Percentiles rank a stretch among this genome's conserved stretches.
Evolutionary conservation across 345 rosid genomes (phyloP).

Genomic region (Limnanthes douglasii): DNA sequence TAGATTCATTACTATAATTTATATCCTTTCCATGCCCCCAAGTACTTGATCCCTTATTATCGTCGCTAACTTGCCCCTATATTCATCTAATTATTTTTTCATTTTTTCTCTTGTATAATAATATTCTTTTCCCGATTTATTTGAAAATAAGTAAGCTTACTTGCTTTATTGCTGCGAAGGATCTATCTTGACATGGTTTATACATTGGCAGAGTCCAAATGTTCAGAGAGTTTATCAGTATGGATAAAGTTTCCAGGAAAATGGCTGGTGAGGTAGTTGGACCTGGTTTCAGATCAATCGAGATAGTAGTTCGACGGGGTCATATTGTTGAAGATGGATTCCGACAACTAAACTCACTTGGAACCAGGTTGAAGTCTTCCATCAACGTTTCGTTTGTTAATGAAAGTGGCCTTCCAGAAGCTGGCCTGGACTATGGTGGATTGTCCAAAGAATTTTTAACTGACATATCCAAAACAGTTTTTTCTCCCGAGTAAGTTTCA

Average conservation of each 20-base stretch:
- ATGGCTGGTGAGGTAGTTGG: constrained; percentile 82
- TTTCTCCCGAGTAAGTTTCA: constrained; percentile 79
- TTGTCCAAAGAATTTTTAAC: constrained; percentile 92
- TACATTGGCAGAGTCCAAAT: constrained; percentile 66
- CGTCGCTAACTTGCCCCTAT: not conserved
- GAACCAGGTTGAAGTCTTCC: constrained; percentile 77
- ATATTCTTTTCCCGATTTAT: not conserved
- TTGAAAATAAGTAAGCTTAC: not conserved
- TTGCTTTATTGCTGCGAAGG: constrained; percentile 2
- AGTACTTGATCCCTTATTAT: too few relatives aligned
- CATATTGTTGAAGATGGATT: constrained; percentile 94
- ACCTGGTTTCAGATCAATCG: constrained; percentile 73
- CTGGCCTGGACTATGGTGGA: constrained; percentile 98
- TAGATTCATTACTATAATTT: too few relatives aligned
- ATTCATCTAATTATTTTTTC: constrained; percentile 2
- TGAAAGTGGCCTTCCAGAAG: constrained; percentile 94
- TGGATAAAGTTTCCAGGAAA: constrained; percentile 81
- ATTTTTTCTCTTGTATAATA: not conserved
- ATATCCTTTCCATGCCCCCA: too few relatives aligned
- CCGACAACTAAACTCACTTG: constrained; percentile 62
- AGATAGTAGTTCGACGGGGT: constrained; percentile 83
- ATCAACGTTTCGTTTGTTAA: constrained; percentile 94
- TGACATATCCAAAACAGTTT: constrained; percentile 85
- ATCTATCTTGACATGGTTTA: constrained; percentile 15
- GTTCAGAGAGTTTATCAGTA: constrained; percentile 83